A percentile compares a stretch with the other conserved stretches of the same genome.
Conservation (phyloP, 148 eudicot genomes). For the Rhododendron kiyosumense region DNA sequence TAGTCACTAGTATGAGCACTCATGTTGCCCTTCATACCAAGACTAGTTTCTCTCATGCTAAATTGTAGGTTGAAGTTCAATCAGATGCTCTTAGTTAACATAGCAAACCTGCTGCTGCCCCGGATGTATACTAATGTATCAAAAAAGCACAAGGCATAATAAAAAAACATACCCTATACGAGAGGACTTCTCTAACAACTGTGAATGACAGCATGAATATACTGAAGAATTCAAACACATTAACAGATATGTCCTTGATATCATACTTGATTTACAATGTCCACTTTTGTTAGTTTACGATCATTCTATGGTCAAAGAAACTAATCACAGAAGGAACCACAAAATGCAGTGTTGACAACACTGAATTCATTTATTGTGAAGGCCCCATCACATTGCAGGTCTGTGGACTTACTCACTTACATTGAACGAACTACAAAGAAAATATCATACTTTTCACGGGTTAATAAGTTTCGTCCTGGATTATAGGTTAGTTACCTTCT, state of each 20-base stretch:
- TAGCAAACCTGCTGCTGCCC: neutral
- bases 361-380: neutral
- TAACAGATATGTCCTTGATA: neutral
- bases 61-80: neutral
- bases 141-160: neutral
- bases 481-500: neutral
- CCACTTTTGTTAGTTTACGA: neutral
- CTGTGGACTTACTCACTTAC: neutral
- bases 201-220: neutral
- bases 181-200: neutral
- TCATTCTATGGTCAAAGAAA: neutral
- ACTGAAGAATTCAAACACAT: neutral
- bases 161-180: neutral
- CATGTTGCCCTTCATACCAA: neutral
- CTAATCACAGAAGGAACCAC: neutral
- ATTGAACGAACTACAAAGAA: neutral
- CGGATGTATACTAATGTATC: neutral
- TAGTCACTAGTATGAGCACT: neutral
- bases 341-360: neutral
- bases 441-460: neutral
- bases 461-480: neutral
- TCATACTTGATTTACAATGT: neutral
- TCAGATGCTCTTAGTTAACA: neutral
- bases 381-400: neutral
- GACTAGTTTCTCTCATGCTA: neutral